Evolutionary conservation across 2,329 filamentous ascomycete genomes (phyloP).

Genomic region (Pseudogymnoascus sp.): DNA sequence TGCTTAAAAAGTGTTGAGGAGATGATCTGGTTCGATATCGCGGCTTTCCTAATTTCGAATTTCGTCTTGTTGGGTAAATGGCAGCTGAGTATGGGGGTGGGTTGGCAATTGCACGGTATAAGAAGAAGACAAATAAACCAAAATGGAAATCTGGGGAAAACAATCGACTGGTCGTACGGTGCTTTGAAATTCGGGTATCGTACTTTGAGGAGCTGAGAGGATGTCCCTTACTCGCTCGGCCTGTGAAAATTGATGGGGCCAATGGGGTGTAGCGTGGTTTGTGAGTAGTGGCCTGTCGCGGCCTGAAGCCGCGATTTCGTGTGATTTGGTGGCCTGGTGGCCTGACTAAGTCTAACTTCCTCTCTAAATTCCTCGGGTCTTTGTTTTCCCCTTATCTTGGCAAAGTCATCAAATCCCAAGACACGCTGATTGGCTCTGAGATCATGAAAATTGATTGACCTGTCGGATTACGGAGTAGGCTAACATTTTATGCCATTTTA

Average conservation of each 20-base stretch:
- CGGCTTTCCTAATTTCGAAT: background rate
- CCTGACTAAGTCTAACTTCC: background rate
- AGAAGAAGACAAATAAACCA: constrained; percentile 8
- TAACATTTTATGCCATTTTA: constrained; percentile 1
- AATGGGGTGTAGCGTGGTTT: background rate
- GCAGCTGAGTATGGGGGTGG: background rate
- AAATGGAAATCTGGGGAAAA: constrained; percentile 8
- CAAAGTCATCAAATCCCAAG: background rate
- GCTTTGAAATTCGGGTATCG: constrained; percentile 8
- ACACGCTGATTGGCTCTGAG: background rate
- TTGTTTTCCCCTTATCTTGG: constrained; percentile 1
- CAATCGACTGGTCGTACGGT: constrained; percentile 6
- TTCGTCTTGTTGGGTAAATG: background rate
- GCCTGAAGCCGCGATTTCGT: background rate
- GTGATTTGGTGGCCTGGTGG: background rate
- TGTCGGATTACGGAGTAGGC: background rate
- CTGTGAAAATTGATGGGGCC: constrained; percentile 8
- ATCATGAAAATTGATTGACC: background rate
- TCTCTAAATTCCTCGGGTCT: background rate
- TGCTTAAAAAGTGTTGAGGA: constrained; percentile 19
- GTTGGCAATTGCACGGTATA: background rate
- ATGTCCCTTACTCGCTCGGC: background rate
- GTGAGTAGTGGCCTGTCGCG: background rate
- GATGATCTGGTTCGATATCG: background rate
- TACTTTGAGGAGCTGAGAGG: background rate